Evolutionary conservation across 225 moss, liverwort and hornwort genomes (phyloP), one percentile per base, ranked within the genome.

Genomic region (Ulota crispa): DNA sequence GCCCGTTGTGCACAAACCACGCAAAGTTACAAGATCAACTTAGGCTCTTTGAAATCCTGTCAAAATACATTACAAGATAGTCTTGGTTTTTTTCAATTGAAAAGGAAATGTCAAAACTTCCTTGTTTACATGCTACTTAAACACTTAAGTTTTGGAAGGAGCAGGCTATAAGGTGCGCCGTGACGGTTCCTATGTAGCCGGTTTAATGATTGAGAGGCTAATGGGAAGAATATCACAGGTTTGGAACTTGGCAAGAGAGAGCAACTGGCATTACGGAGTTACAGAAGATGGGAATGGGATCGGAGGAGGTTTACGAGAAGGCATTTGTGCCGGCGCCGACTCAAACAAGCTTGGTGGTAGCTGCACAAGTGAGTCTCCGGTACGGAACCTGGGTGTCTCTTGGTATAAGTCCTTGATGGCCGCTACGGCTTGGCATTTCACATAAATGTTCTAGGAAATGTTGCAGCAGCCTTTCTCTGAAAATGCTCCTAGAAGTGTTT

Each of bases 291-390:
- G 94, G 94, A 19, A 85, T 94, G 68, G 89, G 92, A 64, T 87
- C 85, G 43, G 96, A 96, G 86, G 96, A 94, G 52, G 83, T 96
- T 37, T 94, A 96, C 66, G 85, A 72, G 59, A 56, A 84, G 19
- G 87, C 87, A 21, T 94, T 78, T 81, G 89, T 96, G 71, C 66
- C 91, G n/a, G 75, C 86, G 11, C 71, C 89, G 39, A 85, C 52
- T 47, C 96, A 94, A 80, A 92, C 89, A 42, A 88, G 83, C 83
- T 82, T 96, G 57, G 93, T 96, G 78, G 96, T 96, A 57, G 94
- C 94, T 85, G 88, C 89, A 78, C 95, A 96, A 88, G 95, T 96
- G 94, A 92, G 94, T 90, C 76, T 81, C 72, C 67, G 86, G 90
- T 88, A 87, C 59, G 87, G 36, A 74, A 83, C 80, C 39, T 83